Conservation (phyloP, 179 eudicot genomes). For the Heliamphora pulchella region DNA sequence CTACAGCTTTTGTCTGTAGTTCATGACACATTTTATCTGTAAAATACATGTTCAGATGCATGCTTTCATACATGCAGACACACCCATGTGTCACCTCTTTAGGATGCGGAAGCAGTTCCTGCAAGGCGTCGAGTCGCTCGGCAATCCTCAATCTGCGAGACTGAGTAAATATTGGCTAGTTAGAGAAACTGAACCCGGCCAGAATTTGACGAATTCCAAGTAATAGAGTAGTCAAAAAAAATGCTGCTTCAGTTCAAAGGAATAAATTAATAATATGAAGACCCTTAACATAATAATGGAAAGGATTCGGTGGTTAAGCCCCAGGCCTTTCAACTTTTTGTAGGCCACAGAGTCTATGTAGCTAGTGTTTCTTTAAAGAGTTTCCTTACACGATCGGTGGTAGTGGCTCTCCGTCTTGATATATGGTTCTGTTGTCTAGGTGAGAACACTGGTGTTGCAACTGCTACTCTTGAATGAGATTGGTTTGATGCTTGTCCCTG, state of each 20-base stretch:
- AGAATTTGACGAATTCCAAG: background rate
- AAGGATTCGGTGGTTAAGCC: background rate
- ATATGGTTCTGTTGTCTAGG: conserved; percentile 10
- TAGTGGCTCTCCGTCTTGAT: conserved; percentile 25
- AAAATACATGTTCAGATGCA: background rate
- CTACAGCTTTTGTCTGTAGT: background rate
- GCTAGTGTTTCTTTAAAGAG: background rate
- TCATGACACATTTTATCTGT: background rate
- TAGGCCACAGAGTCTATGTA: background rate
- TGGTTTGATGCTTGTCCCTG: conserved; percentile 21
- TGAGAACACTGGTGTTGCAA: conserved; percentile 10
- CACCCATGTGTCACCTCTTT: conserved; percentile 24
- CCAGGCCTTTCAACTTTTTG: background rate
- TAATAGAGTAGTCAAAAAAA: background rate
- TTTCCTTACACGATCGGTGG: conserved; percentile 34
- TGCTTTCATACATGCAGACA: background rate
- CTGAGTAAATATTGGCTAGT: conserved; percentile 21
- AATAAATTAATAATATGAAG: background rate
- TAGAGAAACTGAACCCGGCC: conserved; percentile 6
- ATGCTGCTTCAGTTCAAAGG: background rate
- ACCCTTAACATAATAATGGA: too few relatives aligned
- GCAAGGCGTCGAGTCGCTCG: conserved; percentile 30
- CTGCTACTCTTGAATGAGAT: conserved; percentile 13
- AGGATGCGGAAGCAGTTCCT: conserved; percentile 33
- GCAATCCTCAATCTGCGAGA: conserved; percentile 34